Evolutionary conservation across 345 rosid species (phyloP).

Genomic region (Abelmoschus esculentus): DNA sequence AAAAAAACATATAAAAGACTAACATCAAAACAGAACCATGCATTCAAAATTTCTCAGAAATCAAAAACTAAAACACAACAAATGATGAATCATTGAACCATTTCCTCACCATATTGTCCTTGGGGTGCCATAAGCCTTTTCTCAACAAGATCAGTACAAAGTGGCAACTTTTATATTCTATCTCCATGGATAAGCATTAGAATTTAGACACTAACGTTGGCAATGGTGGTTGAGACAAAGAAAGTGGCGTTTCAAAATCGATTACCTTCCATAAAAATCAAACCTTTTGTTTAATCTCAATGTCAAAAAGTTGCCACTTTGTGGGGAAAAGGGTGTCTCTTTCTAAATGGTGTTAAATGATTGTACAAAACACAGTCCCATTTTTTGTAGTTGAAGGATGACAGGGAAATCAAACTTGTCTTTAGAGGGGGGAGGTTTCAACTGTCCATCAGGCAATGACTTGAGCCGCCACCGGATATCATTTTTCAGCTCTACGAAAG

Average conservation of each 20-base stretch:
- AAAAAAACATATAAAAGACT: background rate
- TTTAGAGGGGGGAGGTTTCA: background rate
- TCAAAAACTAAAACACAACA: background rate
- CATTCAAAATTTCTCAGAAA: conserved; percentile 2
- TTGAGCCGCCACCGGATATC: background rate
- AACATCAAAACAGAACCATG: background rate
- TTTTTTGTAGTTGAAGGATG: background rate
- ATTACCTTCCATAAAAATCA: background rate
- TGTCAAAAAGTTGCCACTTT: background rate
- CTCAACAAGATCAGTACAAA: background rate
- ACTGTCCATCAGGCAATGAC: background rate
- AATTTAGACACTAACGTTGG: background rate
- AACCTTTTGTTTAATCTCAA: background rate
- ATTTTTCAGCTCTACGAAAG: background rate
- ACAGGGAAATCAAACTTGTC: background rate
- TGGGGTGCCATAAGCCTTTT: background rate
- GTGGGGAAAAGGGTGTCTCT: background rate
- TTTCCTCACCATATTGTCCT: background rate
- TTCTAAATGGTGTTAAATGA: background rate
- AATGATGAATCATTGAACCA: background rate
- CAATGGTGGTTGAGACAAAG: background rate
- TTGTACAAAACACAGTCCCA: background rate
- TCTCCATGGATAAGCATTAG: background rate
- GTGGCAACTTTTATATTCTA: background rate
- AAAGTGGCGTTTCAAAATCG: background rate